Evolutionary conservation across 1,284 basidiomycete species (phyloP), one percentile per base, ranked within the genome.

Genomic region (Omphalotus olearius): DNA sequence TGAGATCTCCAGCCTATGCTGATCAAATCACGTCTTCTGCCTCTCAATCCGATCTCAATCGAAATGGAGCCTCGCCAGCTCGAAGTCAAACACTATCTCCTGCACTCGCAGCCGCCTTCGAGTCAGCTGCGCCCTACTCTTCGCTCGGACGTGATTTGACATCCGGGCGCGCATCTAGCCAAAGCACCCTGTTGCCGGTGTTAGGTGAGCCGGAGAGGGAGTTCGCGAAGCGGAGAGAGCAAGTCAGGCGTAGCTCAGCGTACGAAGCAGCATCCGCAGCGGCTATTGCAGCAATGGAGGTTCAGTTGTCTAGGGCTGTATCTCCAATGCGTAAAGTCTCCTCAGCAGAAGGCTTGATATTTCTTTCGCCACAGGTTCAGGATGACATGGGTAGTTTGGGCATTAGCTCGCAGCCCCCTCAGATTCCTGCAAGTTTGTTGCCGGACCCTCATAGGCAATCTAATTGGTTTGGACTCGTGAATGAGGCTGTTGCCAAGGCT

Each of bases 261-360:
- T 16, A 43, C 14, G 30, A 50, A 35, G 48, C 43, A n/a, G 48
- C 48, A 13, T 50, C 48, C 16, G 48, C 48, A 13, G 48, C 48
- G 14, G 48, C 48, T 6, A 25, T 43, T 17, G 48, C 48, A 6
- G 48, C 48, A 4, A 43, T 50, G 41, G 48, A 50, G 28, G 33
- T 50, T 4, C 16, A 18, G 23, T 5, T 50, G 10, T n/a, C 20
- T 2, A 50, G 43, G 17, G 40, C 48, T 5, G 16, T 6, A 16
- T 9, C 35, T 10, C 4, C 30, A 10, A 9, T 33, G 18, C 23
- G 13, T 6, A 5, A 20, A 25, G 18, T 36, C 1, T 36, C 17
- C 2, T 33, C 30, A 7, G 30, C 7, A 33, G 16, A 46, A 14
- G 18, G 5, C 11, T 46, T 20, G 17, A 1, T 16, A 16, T 30